A percentile compares a stretch with the other conserved stretches of the same genome.
These are phyloP conservation scores for Clitoria ternatea DNA, from an alignment of 306 rosid genomes.

Conservation along the genomic window DNA sequence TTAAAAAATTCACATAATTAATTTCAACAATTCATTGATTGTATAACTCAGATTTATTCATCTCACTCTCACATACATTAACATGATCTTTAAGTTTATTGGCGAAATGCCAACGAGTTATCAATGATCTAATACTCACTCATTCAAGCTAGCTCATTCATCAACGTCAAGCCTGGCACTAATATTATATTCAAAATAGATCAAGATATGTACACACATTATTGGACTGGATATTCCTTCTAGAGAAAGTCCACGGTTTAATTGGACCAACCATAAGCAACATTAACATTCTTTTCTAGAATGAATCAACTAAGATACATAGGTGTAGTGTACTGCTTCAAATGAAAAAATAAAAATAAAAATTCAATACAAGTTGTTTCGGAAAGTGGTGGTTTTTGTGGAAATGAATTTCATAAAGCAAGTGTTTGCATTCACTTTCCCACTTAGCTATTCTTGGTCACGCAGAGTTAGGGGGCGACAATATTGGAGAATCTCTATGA, in stretches of 20 bases:
- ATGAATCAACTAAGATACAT: neutral
- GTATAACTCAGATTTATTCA: no score
- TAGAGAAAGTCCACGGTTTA: conserved; percentile 34
- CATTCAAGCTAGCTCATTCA: neutral
- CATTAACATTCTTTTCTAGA: conserved; percentile 10
- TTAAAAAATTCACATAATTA: no score
- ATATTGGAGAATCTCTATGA: neutral
- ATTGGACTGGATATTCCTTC: conserved; percentile 27
- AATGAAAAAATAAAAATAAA: conserved; percentile 19
- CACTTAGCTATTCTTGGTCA: neutral
- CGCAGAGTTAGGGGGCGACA: neutral
- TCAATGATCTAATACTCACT: neutral
- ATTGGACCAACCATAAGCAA: conserved; percentile 7
- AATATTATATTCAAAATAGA: neutral
- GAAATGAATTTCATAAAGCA: neutral
- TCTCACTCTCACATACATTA: no score
- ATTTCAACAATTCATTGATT: no score
- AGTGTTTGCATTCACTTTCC: neutral
- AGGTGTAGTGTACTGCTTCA: no score
- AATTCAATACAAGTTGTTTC: neutral
- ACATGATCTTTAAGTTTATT: no score
- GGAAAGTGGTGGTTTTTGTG: neutral
- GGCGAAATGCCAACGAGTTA: neutral
- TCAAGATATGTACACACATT: neutral
- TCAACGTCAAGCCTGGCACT: neutral